Evolutionary conservation across 1,284 basidiomycete genomes (phyloP).

Genomic region (Trametes sp.): DNA sequence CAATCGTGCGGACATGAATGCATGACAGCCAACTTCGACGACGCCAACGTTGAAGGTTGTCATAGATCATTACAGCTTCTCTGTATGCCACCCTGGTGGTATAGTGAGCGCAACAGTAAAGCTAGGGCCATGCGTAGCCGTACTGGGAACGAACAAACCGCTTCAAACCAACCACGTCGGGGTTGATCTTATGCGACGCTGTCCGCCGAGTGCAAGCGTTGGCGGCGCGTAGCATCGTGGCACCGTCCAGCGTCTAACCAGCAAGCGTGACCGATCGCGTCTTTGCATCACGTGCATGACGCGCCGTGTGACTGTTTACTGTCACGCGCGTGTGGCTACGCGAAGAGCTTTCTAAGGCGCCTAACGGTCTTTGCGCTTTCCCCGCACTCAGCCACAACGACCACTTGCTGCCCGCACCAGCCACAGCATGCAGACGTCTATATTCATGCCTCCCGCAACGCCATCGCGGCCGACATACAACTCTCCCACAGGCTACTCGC

Average conservation of each 20-base stretch:
- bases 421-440: constrained; percentile 22
- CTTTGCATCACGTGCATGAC: constrained; percentile 1
- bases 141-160: no score
- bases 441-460: constrained; percentile 23
- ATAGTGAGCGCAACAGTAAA: no score
- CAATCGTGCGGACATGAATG: no score
- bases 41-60: no score
- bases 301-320: constrained; percentile 14
- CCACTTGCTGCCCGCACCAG: not conserved
- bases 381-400: constrained; percentile 4
- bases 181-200: no score
- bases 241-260: not conserved
- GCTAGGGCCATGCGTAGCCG: no score
- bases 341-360: not conserved
- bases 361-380: not conserved
- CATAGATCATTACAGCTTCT: no score
- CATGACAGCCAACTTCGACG: no score
- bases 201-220: no score
- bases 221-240: no score
- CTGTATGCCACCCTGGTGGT: no score
- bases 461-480: constrained; percentile 11
- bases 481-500: constrained; percentile 18
- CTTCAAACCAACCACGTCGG: no score
- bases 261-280: constrained; percentile 7
- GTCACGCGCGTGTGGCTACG: constrained; percentile 13